A percentile compares a stretch with the other conserved stretches of the same genome.
phyloP scores from a whole-genome alignment of 106 monocot species.

The Apostasia shenzhenica region DNA sequence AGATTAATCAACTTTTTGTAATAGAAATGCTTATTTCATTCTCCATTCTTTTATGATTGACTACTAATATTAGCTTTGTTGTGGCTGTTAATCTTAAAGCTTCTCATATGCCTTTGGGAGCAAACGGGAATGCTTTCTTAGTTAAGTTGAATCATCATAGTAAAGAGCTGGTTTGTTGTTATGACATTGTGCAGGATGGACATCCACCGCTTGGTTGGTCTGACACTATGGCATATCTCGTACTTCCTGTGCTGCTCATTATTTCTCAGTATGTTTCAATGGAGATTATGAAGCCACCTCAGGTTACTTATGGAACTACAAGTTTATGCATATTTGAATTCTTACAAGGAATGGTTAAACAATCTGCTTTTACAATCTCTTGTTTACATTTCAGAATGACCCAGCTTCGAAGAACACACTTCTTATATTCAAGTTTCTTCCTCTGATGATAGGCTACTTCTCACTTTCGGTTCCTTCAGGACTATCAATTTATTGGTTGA shows the following conservation, averaged over 20 bases:
- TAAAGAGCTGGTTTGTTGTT: too few species aligned
- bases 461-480: conserved; percentile 92
- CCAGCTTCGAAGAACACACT: conserved; percentile 83
- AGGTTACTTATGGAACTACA: conserved; percentile 30
- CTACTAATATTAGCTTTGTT: too few species aligned
- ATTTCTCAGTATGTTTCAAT: conserved; percentile 86
- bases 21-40: too few species aligned
- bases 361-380: neutral
- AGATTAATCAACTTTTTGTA: too few species aligned
- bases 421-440: conserved; percentile 87
- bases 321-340: neutral
- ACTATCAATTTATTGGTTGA: conserved; percentile 91
- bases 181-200: conserved; percentile 63
- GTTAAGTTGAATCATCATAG: too few species aligned
- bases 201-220: conserved; percentile 96
- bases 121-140: too few species aligned
- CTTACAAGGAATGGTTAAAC: neutral
- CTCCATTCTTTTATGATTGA: too few species aligned
- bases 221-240: conserved; percentile 84
- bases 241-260: conserved; percentile 86
- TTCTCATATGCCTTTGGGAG: too few species aligned
- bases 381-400: conserved; percentile 57
- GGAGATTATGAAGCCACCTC: conserved; percentile 98
- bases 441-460: conserved; percentile 97
- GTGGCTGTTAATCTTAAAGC: too few species aligned